Evolutionary conservation across 495 filamentous ascomycete species (phyloP).

Genomic region (Cenococcum geophilum): DNA sequence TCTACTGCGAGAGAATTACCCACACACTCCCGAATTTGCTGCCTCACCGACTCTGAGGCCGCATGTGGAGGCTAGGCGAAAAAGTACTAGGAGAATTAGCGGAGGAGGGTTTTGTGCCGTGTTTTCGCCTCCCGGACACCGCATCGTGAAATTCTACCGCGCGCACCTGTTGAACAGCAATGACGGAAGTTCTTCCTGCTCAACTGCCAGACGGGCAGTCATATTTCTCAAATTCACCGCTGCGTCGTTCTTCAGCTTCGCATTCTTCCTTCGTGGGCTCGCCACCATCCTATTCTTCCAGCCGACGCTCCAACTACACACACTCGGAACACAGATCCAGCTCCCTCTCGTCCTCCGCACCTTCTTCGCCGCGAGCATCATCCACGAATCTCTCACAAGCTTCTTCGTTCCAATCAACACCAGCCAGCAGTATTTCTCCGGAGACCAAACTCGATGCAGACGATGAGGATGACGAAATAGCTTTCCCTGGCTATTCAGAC

Average conservation of each 20-base stretch:
- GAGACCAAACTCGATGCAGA: slow-evolving; percentile 44
- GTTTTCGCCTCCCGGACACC: neutral
- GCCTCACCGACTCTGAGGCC: slow-evolving; percentile 17
- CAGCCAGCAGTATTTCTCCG: slow-evolving; percentile 59
- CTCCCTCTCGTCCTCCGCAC: slow-evolving; percentile 14
- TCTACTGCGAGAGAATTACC: neutral
- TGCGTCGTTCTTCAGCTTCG: slow-evolving; percentile 22
- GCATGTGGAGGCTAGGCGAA: slow-evolving; percentile 20
- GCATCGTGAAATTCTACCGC: neutral
- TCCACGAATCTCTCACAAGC: slow-evolving; percentile 11
- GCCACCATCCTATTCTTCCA: slow-evolving; percentile 4
- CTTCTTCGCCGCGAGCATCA: slow-evolving; percentile 6
- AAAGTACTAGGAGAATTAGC: slow-evolving; percentile 5
- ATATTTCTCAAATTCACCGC: slow-evolving; percentile 13
- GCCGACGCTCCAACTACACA: slow-evolving; percentile 19
- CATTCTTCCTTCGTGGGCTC: slow-evolving; percentile 24
- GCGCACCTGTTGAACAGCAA: neutral
- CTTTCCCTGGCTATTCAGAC: slow-evolving; percentile 55
- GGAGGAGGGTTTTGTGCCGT: slow-evolving; percentile 24
- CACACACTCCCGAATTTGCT: slow-evolving; percentile 1
- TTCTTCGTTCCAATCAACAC: slow-evolving; percentile 45
- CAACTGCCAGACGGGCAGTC: slow-evolving; percentile 12
- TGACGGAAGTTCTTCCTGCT: slow-evolving; percentile 27
- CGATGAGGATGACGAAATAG: slow-evolving; percentile 50
- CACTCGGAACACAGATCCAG: slow-evolving; percentile 15